Evolutionary conservation across 176 grass and related monocot species (phyloP).

Genomic region (Hyparrhenia diplandra): DNA sequence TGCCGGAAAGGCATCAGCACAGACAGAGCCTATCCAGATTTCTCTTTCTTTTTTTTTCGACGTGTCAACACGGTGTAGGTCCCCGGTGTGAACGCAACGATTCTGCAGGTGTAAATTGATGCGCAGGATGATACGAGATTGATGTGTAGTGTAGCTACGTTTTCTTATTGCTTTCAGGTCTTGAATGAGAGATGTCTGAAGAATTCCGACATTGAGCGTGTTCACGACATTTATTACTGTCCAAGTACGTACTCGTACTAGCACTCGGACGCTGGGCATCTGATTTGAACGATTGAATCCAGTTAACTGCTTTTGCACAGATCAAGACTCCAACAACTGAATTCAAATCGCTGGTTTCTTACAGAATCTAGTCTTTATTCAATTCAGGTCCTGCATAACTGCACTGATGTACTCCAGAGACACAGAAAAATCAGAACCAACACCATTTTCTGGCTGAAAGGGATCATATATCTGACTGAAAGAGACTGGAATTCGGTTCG

Average conservation of each 20-base stretch:
- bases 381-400: too few relatives aligned
- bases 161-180: background rate
- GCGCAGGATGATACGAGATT: background rate
- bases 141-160: too few relatives aligned
- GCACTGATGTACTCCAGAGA: too few relatives aligned
- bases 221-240: too few relatives aligned
- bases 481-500: slow-evolving; percentile 22
- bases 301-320: slow-evolving; percentile 10
- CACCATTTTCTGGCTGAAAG: background rate
- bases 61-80: background rate
- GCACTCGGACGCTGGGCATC: background rate
- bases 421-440: background rate
- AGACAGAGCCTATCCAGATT: background rate
- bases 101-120: background rate
- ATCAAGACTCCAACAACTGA: background rate
- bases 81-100: background rate
- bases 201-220: background rate
- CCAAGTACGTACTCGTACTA: too few relatives aligned
- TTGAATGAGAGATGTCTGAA: background rate
- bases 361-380: background rate
- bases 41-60: too few relatives aligned
- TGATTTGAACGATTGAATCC: too few relatives aligned
- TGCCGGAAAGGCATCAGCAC: background rate
- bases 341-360: background rate
- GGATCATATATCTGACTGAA: background rate